phyloP scores from a whole-genome alignment of 257 asterid genomes.

The Solanum etuberosum region DNA sequence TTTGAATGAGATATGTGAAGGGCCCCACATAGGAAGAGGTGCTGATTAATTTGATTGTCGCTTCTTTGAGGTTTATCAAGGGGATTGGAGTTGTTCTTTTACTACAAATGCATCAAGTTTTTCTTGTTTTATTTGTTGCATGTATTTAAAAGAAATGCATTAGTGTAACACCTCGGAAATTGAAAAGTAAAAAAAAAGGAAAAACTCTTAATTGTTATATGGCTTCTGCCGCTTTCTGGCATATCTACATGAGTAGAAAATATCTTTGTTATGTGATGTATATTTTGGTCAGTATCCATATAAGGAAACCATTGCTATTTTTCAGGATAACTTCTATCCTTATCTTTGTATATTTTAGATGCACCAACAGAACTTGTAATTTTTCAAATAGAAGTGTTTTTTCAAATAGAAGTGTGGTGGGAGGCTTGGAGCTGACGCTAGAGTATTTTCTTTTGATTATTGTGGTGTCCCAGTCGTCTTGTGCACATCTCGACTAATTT shows the following conservation, averaged over 20 bases:
- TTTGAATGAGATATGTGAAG: not conserved
- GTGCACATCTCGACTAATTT: not conserved
- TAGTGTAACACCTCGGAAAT: too few species aligned
- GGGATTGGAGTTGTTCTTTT: not conserved
- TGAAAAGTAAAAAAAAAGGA: too few species aligned
- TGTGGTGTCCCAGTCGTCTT: not conserved
- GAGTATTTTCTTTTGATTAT: not conserved
- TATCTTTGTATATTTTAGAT: not conserved
- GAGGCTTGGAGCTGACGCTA: not conserved
- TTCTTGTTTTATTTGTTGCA: not conserved
- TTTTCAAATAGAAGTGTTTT: not conserved
- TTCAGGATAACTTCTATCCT: not conserved
- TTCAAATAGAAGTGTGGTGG: not conserved
- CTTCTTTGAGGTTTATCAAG: not conserved
- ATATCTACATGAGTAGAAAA: not conserved
- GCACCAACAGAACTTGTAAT: not conserved
- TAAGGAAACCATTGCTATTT: not conserved
- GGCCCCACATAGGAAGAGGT: not conserved
- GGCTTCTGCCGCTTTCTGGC: not conserved
- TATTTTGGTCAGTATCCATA: not conserved
- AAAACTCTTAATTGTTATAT: not conserved
- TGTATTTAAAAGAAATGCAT: too few species aligned
- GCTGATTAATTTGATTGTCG: not conserved
- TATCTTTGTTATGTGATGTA: not conserved
- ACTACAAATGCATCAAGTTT: not conserved